A percentile compares a stretch with the other conserved stretches of the same genome.
These are phyloP conservation scores for Rhizopus arrhizus DNA, from an alignment of 371 early-diverging fungal species.

Conservation along the genomic window DNA sequence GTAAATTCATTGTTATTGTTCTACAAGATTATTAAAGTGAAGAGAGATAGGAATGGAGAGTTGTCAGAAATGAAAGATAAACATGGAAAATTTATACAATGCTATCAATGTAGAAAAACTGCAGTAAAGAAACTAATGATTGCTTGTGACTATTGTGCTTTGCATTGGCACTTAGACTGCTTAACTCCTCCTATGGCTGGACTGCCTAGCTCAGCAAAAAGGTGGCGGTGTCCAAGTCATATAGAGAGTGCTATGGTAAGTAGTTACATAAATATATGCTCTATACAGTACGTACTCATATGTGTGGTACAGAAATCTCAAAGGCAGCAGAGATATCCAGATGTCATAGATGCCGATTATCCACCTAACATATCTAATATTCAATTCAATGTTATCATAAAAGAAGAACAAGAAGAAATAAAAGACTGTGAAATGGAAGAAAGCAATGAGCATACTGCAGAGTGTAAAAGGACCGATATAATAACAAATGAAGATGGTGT, in stretches of 20 bases:
- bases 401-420: slow-evolving; percentile 26
- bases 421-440: neutral
- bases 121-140: slow-evolving; percentile 62
- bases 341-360: neutral
- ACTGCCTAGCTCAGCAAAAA: slow-evolving; percentile 59
- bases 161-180: slow-evolving; percentile 90
- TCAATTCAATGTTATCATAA: slow-evolving; percentile 19
- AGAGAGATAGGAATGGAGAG: slow-evolving; percentile 33
- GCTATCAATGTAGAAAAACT: slow-evolving; percentile 65
- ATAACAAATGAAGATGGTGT: slow-evolving; percentile 30
- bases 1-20: slow-evolving; percentile 5
- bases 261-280: neutral
- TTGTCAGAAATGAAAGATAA: slow-evolving; percentile 46
- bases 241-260: slow-evolving; percentile 65
- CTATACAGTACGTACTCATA: neutral
- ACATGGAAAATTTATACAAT: slow-evolving; percentile 56
- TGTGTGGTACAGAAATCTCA: slow-evolving; percentile 25
- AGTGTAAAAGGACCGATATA: slow-evolving; percentile 13
- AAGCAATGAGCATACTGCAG: neutral
- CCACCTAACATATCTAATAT: slow-evolving; percentile 13
- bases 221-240: slow-evolving; percentile 92
- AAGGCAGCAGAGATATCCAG: slow-evolving; percentile 28
- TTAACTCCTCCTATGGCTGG: slow-evolving; percentile 70
- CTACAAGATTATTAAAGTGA: no score
- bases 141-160: slow-evolving; percentile 79